These are phyloP conservation scores for Spathaspora girioi DNA, from an alignment of 805 yeast species.

Conservation along the genomic window DNA sequence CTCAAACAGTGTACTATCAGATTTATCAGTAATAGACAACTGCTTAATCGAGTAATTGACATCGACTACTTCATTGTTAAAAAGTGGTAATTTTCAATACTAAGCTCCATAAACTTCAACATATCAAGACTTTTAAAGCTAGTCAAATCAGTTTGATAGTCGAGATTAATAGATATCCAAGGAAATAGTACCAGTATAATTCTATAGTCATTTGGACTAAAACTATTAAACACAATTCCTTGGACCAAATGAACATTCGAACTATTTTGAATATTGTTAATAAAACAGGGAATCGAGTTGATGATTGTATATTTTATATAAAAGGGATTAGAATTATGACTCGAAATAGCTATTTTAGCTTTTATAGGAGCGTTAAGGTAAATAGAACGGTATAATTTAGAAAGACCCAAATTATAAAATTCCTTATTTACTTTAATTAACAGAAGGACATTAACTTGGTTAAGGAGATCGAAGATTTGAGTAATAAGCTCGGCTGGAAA, in stretches of 20 bases:
- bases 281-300: background rate
- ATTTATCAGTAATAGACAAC: background rate
- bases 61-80: background rate
- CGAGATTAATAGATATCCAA: background rate
- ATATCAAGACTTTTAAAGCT: background rate
- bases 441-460: background rate
- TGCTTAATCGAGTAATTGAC: background rate
- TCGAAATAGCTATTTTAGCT: background rate
- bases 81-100: background rate
- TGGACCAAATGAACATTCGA: background rate
- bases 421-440: background rate
- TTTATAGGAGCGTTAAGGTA: background rate
- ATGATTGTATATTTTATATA: too few relatives aligned
- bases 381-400: background rate
- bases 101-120: background rate
- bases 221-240: background rate
- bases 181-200: background rate
- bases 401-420: background rate
- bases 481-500: background rate
- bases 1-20: background rate
- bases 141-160: background rate
- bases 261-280: background rate
- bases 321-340: background rate
- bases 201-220: background rate
- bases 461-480: background rate